Evolutionary conservation across 495 filamentous ascomycete genomes (phyloP).

Genomic region (Aspergillus conjunctus): DNA sequence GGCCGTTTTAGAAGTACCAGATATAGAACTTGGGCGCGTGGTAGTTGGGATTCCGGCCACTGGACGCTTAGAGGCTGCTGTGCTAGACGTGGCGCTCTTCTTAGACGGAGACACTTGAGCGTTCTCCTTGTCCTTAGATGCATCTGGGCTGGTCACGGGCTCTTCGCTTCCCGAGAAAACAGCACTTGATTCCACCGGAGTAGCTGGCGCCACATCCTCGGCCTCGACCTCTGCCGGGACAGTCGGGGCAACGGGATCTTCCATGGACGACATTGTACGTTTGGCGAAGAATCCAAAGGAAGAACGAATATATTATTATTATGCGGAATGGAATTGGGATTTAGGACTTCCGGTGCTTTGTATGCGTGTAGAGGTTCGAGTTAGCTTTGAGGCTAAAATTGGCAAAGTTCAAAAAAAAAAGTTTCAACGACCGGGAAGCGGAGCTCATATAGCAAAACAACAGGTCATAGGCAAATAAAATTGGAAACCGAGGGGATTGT

Average conservation of each 20-base stretch:
- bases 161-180: constrained; percentile 44
- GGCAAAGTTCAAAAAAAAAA: constrained; percentile 15
- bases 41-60: constrained; percentile 34
- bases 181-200: constrained; percentile 42
- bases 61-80: constrained; percentile 34
- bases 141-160: constrained; percentile 42
- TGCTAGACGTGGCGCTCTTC: constrained; percentile 27
- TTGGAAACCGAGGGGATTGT: too few species aligned
- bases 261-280: constrained; percentile 41
- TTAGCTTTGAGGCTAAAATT: constrained; percentile 7
- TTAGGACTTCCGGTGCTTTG: too few species aligned
- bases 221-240: constrained; percentile 31
- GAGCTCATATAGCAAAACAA: constrained; percentile 6
- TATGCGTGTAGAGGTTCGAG: background rate
- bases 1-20: constrained; percentile 33
- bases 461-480: too few species aligned
- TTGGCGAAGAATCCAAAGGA: background rate
- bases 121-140: constrained; percentile 44
- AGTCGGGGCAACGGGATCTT: constrained; percentile 36
- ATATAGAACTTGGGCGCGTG: constrained; percentile 43
- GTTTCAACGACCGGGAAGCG: background rate
- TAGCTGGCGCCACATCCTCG: constrained; percentile 42
- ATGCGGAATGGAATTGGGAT: too few species aligned
- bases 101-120: constrained; percentile 36
- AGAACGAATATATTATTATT: background rate